These are phyloP conservation scores for Proliferodiscus dingleyae DNA, from an alignment of 2,329 filamentous ascomycete species.

Conservation along the genomic window DNA sequence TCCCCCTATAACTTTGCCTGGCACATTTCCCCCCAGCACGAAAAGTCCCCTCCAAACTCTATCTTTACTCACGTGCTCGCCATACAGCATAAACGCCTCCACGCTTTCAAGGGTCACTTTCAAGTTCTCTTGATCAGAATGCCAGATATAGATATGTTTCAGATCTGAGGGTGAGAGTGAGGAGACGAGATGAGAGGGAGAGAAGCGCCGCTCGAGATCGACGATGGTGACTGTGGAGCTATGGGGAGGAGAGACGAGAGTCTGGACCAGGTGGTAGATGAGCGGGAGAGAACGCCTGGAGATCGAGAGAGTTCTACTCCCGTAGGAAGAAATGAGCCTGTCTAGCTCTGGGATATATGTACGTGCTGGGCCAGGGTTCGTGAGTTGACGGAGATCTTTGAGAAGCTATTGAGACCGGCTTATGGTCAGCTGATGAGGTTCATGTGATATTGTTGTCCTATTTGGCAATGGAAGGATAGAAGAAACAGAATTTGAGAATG, in stretches of 20 bases:
- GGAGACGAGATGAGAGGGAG: conserved; percentile 34
- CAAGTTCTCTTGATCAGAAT: conserved; percentile 15
- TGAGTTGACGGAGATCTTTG: conserved; percentile 8
- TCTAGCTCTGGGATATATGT: conserved; percentile 41
- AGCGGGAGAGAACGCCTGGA: conserved; percentile 50
- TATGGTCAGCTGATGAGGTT: conserved; percentile 9
- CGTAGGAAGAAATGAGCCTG: conserved; percentile 41
- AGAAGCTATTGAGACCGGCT: conserved; percentile 15
- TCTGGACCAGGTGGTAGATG: conserved; percentile 50
- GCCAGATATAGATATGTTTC: conserved; percentile 29
- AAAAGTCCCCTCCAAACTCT: conserved; percentile 28
- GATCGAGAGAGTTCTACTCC: conserved; percentile 44
- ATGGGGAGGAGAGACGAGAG: conserved; percentile 42
- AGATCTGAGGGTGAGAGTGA: conserved; percentile 11
- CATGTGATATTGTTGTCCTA: conserved; percentile 1
- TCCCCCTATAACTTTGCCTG: conserved; percentile 4
- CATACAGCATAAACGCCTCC: conserved; percentile 29
- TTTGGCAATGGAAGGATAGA: too few relatives aligned
- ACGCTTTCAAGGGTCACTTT: conserved; percentile 21
- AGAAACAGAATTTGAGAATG: too few relatives aligned
- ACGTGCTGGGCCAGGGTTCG: not conserved
- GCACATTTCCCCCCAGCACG: conserved; percentile 24
- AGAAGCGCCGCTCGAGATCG: conserved; percentile 52
- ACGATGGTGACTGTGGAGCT: conserved; percentile 42
- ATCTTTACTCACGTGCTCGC: conserved; percentile 22